Conservation (phyloP, 352 stramenopile species). For the Plasmopara muralis region DNA sequence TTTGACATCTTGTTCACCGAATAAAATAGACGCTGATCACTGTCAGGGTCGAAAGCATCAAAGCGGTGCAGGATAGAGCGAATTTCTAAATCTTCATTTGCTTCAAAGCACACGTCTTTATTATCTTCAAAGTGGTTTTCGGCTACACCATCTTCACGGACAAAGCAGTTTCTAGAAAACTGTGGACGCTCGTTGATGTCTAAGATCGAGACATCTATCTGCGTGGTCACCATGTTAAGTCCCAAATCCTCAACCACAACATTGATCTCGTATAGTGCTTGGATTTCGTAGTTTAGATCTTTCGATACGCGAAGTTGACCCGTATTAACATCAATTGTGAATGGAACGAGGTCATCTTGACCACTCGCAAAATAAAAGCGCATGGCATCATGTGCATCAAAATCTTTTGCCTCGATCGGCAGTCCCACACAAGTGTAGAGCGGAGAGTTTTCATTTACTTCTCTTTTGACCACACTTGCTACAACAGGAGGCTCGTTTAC, state of each 20-base stretch:
- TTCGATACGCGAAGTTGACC: conserved; percentile 30
- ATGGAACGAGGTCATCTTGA: conserved; percentile 17
- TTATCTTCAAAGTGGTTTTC: conserved; percentile 40
- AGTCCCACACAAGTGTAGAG: conserved; percentile 10
- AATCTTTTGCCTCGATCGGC: conserved; percentile 16
- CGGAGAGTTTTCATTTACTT: conserved; percentile 32
- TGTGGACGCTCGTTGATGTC: conserved; percentile 43
- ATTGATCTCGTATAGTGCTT: conserved; percentile 22
- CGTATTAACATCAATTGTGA: conserved; percentile 28
- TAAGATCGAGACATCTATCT: conserved; percentile 26
- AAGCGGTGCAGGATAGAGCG: conserved; percentile 24
- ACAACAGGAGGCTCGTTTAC: conserved; percentile 44
- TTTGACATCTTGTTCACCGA: conserved; percentile 8
- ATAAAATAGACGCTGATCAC: conserved; percentile 42
- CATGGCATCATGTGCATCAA: conserved; percentile 13
- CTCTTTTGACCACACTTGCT: conserved; percentile 14
- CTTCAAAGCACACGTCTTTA: conserved; percentile 39
- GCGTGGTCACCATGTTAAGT: conserved; percentile 7
- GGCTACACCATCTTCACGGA: conserved; percentile 24
- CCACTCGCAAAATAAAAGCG: conserved; percentile 3
- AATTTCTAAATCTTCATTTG: conserved; percentile 26
- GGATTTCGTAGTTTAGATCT: conserved; percentile 29
- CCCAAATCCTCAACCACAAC: conserved; percentile 13
- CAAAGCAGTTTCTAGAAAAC: conserved; percentile 44
- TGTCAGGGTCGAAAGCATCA: conserved; percentile 30